These are phyloP conservation scores for Actinidia chinensis DNA, from an alignment of 179 eudicot genomes.

Conservation along the genomic window DNA sequence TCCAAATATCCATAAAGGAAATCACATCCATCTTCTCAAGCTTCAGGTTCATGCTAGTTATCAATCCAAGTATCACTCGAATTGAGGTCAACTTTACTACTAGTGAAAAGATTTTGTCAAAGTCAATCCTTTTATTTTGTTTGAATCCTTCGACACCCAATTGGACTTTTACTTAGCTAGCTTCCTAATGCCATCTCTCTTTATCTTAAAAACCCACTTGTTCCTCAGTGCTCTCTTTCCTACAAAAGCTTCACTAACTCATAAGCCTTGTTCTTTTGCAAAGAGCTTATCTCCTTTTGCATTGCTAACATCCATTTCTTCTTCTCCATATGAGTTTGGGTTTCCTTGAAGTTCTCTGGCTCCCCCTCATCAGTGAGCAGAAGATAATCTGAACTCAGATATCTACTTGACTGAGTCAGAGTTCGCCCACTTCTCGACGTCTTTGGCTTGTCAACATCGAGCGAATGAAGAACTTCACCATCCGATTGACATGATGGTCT, in stretches of 20 bases:
- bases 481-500: not conserved
- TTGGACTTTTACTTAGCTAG: not conserved
- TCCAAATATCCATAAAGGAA: too few relatives aligned
- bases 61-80: not conserved
- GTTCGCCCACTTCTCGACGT: not conserved
- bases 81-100: not conserved
- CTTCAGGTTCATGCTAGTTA: too few relatives aligned
- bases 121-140: not conserved
- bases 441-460: not conserved
- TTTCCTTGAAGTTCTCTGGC: not conserved
- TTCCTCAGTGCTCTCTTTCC: not conserved
- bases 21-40: too few relatives aligned
- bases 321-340: not conserved
- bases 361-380: not conserved
- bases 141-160: not conserved
- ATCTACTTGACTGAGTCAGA: not conserved
- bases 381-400: not conserved
- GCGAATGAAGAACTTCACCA: too few relatives aligned
- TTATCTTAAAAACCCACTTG: not conserved
- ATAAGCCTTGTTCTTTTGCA: not conserved
- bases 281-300: not conserved
- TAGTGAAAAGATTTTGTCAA: too few relatives aligned
- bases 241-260: not conserved
- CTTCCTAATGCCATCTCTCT: not conserved
- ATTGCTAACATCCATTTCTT: not conserved